Conservation (phyloP, 805 yeast genomes). For the Millerago galiae region DNA sequence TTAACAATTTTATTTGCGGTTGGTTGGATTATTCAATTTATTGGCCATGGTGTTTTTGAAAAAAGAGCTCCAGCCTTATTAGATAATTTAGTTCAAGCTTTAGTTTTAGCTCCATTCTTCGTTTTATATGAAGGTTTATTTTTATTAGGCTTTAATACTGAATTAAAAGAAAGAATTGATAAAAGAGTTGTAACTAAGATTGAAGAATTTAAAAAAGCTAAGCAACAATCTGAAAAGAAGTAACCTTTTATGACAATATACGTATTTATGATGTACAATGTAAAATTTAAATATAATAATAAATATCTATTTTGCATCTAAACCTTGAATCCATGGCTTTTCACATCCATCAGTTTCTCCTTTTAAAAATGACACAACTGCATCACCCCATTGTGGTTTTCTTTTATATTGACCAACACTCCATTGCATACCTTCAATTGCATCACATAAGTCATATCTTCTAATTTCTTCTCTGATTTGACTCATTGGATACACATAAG, state of each 20-base stretch:
- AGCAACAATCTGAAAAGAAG: neutral
- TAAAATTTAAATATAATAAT: too few species aligned
- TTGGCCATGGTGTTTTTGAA: conserved; percentile 83
- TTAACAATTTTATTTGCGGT: conserved; percentile 35
- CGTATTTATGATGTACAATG: too few species aligned
- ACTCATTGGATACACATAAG: conserved; percentile 49
- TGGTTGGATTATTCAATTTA: conserved; percentile 79
- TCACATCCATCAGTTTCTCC: conserved; percentile 31
- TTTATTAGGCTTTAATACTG: conserved; percentile 50
- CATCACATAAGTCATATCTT: conserved; percentile 49
- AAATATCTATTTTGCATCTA: neutral
- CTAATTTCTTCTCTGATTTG: conserved; percentile 39
- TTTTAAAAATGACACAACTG: conserved; percentile 40
- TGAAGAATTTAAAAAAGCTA: conserved; percentile 15
- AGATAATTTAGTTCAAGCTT: conserved; percentile 77
- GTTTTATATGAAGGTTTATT: conserved; percentile 75
- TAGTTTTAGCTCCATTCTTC: conserved; percentile 88
- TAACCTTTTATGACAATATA: neutral
- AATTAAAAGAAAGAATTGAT: conserved; percentile 33
- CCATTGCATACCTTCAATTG: conserved; percentile 57
- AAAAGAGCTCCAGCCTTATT: conserved; percentile 79
- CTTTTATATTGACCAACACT: conserved; percentile 57
- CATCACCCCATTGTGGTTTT: conserved; percentile 63
- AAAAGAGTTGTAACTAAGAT: conserved; percentile 29
- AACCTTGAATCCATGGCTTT: conserved; percentile 16